Evolutionary conservation across 208 protist genomes (phyloP), one percentile per base, ranked within the genome.

Genomic region (Trypanosomatidae sp.): DNA sequence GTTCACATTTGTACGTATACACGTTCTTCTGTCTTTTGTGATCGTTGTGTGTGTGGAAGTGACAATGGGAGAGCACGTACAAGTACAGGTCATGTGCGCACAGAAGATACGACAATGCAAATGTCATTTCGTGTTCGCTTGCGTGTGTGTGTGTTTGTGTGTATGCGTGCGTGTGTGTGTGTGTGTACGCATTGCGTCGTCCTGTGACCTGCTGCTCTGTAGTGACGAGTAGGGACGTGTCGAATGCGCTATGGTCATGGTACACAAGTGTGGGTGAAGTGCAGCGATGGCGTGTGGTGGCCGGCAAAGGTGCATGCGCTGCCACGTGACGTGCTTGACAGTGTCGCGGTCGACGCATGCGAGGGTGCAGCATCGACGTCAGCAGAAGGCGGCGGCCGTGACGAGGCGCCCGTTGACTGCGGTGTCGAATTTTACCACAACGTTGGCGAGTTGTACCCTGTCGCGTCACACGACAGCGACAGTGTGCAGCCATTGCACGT

Each of bases 221-320:
- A 15, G 11, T 35, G n/a, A n/a, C n/a, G n/a, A 6, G 21, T 4
- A 24, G 33, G 10, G 4, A 35, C 30, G 11, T 35, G 11, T n/a
- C n/a, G 11, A 35, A 79, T 85, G 74, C 27, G 32, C 6, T 83
- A 54, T 28, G 35, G 52, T 3, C 25, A 61, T 4, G 62, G 66
- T 1, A 67, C 74, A 18, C 68, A 56, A 30, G 51, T 92, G 19
- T 92, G 77, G 78, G 64, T 92, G 2, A 69, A 62, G 23, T 92
- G 82, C 47, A 78, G 87, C 28, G 78, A 92, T 46, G 71, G 71
- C 3, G 48, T 67, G 35, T 92, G 83, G 79, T 92, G 83, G 79
- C 83, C 83, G 0, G 83, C 67, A 10, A 68, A 47, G 41, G 57
- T 78, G 25, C 44, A 44, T 15, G 50, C 49, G 20, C 35, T 37